Percentiles rank a stretch among this genome's conserved stretches.
phyloP scores from a whole-genome alignment of 495 filamentous ascomycete genomes.

The Neurospora sp. region DNA sequence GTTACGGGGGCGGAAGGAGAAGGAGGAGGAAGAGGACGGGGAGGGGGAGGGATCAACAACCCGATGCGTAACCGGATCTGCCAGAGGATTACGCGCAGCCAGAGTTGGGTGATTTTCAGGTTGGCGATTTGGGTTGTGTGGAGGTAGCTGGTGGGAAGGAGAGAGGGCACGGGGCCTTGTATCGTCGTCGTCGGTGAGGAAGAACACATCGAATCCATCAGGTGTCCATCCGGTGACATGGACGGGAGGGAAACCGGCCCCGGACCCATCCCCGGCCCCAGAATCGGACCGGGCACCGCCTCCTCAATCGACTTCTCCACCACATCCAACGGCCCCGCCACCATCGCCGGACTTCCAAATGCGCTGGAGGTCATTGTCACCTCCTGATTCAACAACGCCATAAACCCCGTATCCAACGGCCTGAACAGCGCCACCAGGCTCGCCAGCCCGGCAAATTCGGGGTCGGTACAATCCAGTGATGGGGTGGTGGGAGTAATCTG shows the following conservation, averaged over 20 bases:
- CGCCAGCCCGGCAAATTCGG: constrained; percentile 47
- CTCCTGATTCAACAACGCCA: constrained; percentile 55
- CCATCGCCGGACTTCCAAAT: constrained; percentile 22
- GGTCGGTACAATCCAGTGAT: constrained; percentile 25
- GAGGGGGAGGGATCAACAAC: constrained; percentile 13
- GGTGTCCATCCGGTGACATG: not conserved
- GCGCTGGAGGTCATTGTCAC: constrained; percentile 12
- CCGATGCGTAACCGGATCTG: constrained; percentile 40
- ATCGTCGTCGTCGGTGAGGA: not conserved
- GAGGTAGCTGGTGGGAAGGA: constrained; percentile 20
- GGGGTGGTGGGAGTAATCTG: constrained; percentile 32
- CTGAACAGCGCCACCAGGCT: constrained; percentile 55
- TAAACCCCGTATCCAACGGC: constrained; percentile 55
- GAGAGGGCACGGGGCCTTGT: not conserved
- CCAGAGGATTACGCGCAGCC: constrained; percentile 67
- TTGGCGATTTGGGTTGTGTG: constrained; percentile 64
- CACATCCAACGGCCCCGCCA: constrained; percentile 25
- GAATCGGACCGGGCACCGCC: constrained; percentile 21
- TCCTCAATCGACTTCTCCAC: constrained; percentile 49
- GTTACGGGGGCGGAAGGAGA: not conserved
- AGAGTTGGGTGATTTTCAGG: constrained; percentile 61
- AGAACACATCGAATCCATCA: constrained; percentile 39
- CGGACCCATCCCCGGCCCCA: not conserved
- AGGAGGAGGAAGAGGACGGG: not conserved
- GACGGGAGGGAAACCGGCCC: not conserved